Conservation (phyloP, 805 yeast species). For the Nematodospora valgi region DNA sequence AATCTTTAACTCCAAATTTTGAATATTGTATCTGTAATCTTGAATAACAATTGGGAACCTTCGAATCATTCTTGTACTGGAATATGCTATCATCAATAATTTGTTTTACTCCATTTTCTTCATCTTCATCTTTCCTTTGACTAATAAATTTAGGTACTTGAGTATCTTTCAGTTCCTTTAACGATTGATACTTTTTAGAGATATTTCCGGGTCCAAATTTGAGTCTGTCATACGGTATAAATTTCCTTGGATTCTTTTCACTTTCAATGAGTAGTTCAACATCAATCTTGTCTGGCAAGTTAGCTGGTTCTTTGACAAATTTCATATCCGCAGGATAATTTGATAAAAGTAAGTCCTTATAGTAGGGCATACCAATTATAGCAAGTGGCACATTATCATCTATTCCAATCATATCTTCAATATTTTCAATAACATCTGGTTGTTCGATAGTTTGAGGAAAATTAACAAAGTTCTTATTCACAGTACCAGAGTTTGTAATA, state of each 20-base stretch:
- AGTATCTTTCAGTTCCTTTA: conserved; percentile 17
- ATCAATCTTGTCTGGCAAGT: conserved; percentile 54
- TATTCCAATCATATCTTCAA: conserved; percentile 11
- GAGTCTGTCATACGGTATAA: conserved; percentile 46
- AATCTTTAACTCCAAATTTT: conserved; percentile 89
- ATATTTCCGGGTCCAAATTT: conserved; percentile 58
- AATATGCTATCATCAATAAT: conserved; percentile 15
- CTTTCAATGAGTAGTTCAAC: conserved; percentile 36
- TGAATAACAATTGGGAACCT: conserved; percentile 70
- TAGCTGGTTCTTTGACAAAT: conserved; percentile 59
- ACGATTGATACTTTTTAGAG: conserved; percentile 38
- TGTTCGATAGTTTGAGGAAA: conserved; percentile 46
- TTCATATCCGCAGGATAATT: conserved; percentile 69
- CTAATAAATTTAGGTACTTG: conserved; percentile 57
- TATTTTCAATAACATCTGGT: conserved; percentile 40
- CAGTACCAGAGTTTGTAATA: conserved; percentile 24
- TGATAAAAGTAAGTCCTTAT: conserved; percentile 70
- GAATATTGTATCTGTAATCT: conserved; percentile 77
- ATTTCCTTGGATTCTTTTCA: conserved; percentile 11
- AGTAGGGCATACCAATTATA: conserved; percentile 82
- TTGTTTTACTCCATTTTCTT: conserved; percentile 5
- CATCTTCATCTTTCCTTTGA: conserved; percentile 29
- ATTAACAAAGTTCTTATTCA: conserved; percentile 33
- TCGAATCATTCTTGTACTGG: conserved; percentile 13
- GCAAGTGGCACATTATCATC: conserved; percentile 61